These are phyloP conservation scores for Fragilariopsis cylindrus DNA, from an alignment of 108 stramenopile species.

Conservation along the genomic window DNA sequence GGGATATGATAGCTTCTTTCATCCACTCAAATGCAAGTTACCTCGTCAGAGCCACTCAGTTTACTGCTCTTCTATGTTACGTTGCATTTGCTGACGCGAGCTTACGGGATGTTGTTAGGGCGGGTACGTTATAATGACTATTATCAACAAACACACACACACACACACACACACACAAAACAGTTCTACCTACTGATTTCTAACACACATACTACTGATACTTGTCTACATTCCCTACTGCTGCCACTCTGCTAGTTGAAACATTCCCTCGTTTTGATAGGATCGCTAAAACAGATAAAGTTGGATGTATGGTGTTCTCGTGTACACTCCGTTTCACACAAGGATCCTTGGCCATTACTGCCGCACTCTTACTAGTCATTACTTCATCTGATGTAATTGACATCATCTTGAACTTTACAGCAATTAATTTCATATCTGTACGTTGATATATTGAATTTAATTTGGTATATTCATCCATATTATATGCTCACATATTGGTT, in stretches of 20 bases:
- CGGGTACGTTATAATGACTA: background rate
- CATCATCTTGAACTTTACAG: slow-evolving; percentile 26
- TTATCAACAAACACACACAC: too few species aligned
- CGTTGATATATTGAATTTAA: too few species aligned
- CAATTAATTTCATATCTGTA: slow-evolving; percentile 15
- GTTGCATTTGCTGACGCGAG: slow-evolving; percentile 1
- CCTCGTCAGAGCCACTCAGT: slow-evolving; percentile 3
- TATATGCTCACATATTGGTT: too few species aligned
- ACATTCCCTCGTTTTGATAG: background rate
- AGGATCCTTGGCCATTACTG: slow-evolving; percentile 3
- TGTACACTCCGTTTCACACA: background rate
- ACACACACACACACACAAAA: too few species aligned
- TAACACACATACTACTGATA: too few species aligned
- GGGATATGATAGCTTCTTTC: background rate
- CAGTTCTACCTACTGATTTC: too few species aligned
- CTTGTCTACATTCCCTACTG: too few species aligned
- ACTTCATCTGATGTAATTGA: slow-evolving; percentile 5
- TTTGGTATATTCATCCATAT: too few species aligned
- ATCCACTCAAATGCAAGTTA: background rate
- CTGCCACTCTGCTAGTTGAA: background rate
- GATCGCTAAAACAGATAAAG: background rate
- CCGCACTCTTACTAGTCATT: slow-evolving; percentile 13
- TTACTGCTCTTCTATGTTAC: slow-evolving; percentile 4
- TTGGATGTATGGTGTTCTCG: background rate
- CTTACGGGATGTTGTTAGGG: background rate